phyloP scores from a whole-genome alignment of 257 asterid species.

The Nicotiana knightiana region DNA sequence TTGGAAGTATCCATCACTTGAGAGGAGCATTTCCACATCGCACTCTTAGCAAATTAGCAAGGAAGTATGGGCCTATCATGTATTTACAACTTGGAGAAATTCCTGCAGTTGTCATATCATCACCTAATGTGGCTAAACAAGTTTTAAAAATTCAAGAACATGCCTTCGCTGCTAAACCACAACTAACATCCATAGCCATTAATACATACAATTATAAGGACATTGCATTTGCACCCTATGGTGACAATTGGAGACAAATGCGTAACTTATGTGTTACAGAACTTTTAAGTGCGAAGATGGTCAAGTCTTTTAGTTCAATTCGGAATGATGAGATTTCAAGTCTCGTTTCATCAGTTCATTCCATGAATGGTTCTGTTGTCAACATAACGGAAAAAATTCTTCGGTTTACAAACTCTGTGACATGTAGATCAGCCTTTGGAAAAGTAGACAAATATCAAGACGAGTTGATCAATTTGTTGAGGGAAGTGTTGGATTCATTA shows the following conservation, averaged over 20 bases:
- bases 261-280: not conserved
- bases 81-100: not conserved
- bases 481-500: not conserved
- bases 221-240: constrained; percentile 16
- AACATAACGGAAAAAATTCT: constrained; percentile 8
- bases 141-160: constrained; percentile 29
- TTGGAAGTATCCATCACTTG: constrained; percentile 21
- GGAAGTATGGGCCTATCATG: constrained; percentile 1
- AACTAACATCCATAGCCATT: constrained; percentile 19
- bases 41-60: not conserved
- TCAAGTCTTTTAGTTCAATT: not conserved
- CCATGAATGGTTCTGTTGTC: not conserved
- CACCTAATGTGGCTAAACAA: not conserved
- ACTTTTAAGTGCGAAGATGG: not conserved
- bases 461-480: not conserved
- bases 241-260: constrained; percentile 23
- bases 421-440: constrained; percentile 6
- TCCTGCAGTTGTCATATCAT: constrained; percentile 5
- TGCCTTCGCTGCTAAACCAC: constrained; percentile 29
- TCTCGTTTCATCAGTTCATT: not conserved
- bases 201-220: constrained; percentile 25
- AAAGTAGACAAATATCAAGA: constrained; percentile 9
- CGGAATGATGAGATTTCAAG: not conserved
- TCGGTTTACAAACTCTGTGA: constrained; percentile 4
- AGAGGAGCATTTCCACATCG: constrained; percentile 13